Evolutionary conservation across 176 grass and related monocot species (phyloP).

Genomic region (Zoysia japonica): DNA sequence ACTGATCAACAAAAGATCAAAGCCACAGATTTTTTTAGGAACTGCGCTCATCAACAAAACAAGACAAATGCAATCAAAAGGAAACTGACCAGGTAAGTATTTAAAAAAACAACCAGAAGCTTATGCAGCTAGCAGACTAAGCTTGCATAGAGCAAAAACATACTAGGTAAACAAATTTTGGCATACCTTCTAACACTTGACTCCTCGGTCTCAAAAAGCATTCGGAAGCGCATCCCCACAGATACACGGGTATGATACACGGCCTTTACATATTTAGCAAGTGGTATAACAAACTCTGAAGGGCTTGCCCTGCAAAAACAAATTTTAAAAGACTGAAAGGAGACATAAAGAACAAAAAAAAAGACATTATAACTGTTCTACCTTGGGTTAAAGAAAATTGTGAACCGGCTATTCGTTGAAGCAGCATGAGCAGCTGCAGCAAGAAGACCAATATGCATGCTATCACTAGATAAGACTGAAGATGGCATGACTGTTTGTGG

Average conservation of each 20-base stretch:
- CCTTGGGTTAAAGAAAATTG: slow-evolving; percentile 98
- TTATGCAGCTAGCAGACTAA: neutral
- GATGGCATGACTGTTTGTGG: slow-evolving; percentile 96
- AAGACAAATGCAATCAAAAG: neutral
- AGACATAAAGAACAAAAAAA: neutral
- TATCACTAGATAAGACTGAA: slow-evolving; percentile 97
- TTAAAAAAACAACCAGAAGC: neutral
- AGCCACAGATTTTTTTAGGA: neutral
- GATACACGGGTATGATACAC: slow-evolving; percentile 97
- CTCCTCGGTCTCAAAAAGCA: slow-evolving; percentile 99
- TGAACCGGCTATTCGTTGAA: slow-evolving; percentile 94
- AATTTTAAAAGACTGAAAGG: slow-evolving; percentile 18
- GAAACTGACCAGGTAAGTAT: neutral
- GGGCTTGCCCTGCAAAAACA: slow-evolving; percentile 75
- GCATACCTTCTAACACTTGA: slow-evolving; percentile 82
- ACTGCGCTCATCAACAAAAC: neutral
- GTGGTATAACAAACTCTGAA: slow-evolving; percentile 94
- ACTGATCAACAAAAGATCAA: no score
- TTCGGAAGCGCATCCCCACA: slow-evolving; percentile 95
- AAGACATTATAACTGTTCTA: slow-evolving; percentile 23
- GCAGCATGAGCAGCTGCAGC: slow-evolving; percentile 97
- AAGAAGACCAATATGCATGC: slow-evolving; percentile 98
- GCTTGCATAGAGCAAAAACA: neutral
- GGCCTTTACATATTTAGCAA: slow-evolving; percentile 92
- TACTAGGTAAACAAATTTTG: no score